A percentile compares a stretch with the other conserved stretches of the same genome.
These are phyloP conservation scores for Aegilops sharonensis DNA, from an alignment of 176 grass and related monocot species.

Conservation along the genomic window DNA sequence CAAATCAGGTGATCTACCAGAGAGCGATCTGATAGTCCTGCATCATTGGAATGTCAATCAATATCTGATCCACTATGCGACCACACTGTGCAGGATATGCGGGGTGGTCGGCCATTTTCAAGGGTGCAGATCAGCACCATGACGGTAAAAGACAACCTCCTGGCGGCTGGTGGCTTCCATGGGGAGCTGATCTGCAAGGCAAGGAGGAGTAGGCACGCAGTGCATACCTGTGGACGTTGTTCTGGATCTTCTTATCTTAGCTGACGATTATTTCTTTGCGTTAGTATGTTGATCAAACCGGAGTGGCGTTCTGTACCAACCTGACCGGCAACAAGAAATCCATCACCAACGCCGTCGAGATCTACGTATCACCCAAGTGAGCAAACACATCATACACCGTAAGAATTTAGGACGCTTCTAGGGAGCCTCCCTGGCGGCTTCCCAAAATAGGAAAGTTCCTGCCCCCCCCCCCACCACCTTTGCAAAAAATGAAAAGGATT, in stretches of 20 bases:
- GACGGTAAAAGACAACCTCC: slow-evolving; percentile 61
- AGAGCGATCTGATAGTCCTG: not conserved
- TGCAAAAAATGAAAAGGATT: too few species aligned
- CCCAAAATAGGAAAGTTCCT: too few species aligned
- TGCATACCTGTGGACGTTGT: not conserved
- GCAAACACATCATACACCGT: not conserved
- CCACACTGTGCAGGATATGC: not conserved
- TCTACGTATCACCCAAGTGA: slow-evolving; percentile 53
- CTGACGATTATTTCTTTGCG: not conserved
- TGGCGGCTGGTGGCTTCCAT: slow-evolving; percentile 78
- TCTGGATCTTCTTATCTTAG: not conserved
- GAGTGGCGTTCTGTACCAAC: slow-evolving; percentile 57
- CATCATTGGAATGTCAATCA: too few species aligned
- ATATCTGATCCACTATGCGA: not conserved
- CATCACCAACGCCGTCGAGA: slow-evolving; percentile 79
- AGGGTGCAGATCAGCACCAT: slow-evolving; percentile 84
- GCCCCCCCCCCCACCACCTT: too few species aligned
- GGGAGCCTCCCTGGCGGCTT: too few species aligned
- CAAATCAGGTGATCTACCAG: slow-evolving; percentile 34
- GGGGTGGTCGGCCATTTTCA: slow-evolving; percentile 37
- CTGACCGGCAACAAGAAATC: slow-evolving; percentile 56
- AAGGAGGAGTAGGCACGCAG: not conserved
- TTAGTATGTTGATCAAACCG: slow-evolving; percentile 58
- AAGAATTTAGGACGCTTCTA: too few species aligned
- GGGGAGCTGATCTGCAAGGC: slow-evolving; percentile 93